Base-by-base conservation (phyloP, 768 basidiomycete species). In the Trametes punicea region DNA sequence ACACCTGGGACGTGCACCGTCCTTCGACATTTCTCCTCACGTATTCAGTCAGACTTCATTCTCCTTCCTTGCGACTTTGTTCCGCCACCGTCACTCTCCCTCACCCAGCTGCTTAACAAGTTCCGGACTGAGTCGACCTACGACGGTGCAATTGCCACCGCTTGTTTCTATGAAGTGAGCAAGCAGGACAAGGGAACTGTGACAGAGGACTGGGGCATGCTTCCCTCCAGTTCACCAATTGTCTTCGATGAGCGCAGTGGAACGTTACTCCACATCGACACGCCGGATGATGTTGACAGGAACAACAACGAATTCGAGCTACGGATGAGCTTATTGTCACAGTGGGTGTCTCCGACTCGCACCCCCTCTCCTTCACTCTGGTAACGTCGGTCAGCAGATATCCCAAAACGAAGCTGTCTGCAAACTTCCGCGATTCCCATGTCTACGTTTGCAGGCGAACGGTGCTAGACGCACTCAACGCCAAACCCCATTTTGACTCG, bases 51-150 rank as follows among this genome's bases (percentile, higher is more conserved):
- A 57, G 95, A 97, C 70, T 95, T 97, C 69, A 81, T 97, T 36
- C 71, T 98, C 21, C 79, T 98, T 2, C 88, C 95, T 6, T 97
- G 93, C 66, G 95, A 98, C 69, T 90, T 97, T 46, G 79, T 93
- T 20, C 86, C 93, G 8, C 87, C 93, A 0, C 74, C 85, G 0
- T 73, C 81, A 0, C 77, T 97, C n/a, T 75, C 86, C 5, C 78
- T 98, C 6, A 78, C 79, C 27, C 73, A 72, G 0, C 72, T 97
- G 1, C 74, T 97, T 40, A 84, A 98, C 70, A 88, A 85, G 65
- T 95, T 94, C 69, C 84, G 95, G 29, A 78, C 81, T 10, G 87
- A 93, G 60, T 73, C 81, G 0, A 75, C 83, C 48, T 78, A 82
- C 33, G 79, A 85, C 72, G 80, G 81, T 29, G 75, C 81, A 40